Percentiles rank a stretch among this genome's conserved stretches.
These are phyloP conservation scores for Clitoria ternatea DNA, from an alignment of 306 rosid species.

Conservation along the genomic window DNA sequence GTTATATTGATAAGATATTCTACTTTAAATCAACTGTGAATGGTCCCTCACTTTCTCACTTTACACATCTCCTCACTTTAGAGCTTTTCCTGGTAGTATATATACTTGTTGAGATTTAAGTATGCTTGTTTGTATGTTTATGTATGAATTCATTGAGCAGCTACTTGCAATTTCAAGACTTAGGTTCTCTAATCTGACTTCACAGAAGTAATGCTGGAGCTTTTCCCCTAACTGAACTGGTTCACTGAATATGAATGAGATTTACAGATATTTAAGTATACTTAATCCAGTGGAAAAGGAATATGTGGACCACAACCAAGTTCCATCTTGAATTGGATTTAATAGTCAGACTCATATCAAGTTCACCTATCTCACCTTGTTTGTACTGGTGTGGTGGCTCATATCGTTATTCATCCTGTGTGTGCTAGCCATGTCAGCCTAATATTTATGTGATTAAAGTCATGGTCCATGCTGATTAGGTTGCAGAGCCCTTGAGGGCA, in stretches of 20 bases:
- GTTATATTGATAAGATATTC: no score
- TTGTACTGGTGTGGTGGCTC: constrained; percentile 14
- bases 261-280: background rate
- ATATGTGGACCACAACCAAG: background rate
- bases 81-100: no score
- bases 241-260: constrained; percentile 8
- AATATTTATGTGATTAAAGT: constrained; percentile 17
- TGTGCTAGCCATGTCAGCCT: constrained; percentile 2
- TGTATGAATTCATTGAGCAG: constrained; percentile 1
- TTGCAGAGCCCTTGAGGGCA: constrained; percentile 89
- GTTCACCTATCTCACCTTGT: constrained; percentile 1
- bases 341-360: background rate
- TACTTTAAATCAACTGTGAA: no score
- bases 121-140: background rate
- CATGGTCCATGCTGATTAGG: constrained; percentile 46
- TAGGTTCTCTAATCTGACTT: constrained; percentile 13
- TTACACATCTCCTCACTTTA: no score
- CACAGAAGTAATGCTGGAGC: background rate
- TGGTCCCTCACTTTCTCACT: no score
- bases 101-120: background rate
- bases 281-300: constrained; percentile 14
- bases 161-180: constrained; percentile 16
- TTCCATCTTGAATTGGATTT: background rate
- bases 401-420: constrained; percentile 10
- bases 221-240: background rate